Base-by-base conservation (phyloP, 1,284 basidiomycete genomes). In the Meira nashicola region DNA sequence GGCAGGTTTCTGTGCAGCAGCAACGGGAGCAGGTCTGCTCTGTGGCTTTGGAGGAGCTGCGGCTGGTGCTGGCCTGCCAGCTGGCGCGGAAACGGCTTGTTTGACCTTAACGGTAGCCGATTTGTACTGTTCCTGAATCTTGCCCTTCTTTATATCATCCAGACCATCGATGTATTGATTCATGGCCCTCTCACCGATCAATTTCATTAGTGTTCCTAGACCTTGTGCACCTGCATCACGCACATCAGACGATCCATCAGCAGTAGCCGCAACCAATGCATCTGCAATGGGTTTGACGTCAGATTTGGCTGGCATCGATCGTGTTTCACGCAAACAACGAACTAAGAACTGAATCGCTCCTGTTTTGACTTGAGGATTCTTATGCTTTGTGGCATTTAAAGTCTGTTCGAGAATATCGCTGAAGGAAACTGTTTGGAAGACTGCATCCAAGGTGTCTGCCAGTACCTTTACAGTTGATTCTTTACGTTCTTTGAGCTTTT, bases 351-450 rank as follows among this genome's bases (percentile, higher is more conserved):
- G 90, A 66, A 96, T 82, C 0, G 92, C 88, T 14, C 92, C 90
- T 78, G 95, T 91, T 77, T 95, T 95, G 47, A 97, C 90, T 78
- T 95, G 91, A 0, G 95, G 95, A 76, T 97, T 98, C 82, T 98
- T 98, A 64, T 89, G 88, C 70, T 87, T 86, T 23, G 92, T 80
- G 0, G 87, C 86, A 2, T 86, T 83, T 28, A 90, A 82, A 48
- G 94, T 82, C 73, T 97, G 91, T 23, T 92, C 88, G 56, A 92
- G 83, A 50, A 95, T 85, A 57, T 96, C 93, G 17, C 85, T 79
- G 6, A 98, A 81, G 1, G 87, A 57, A 59, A 70, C 92, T 33
- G 89, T 89, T 11, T 83, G 77, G 75, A 94, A 96, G 50, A 95
- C 83, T 4, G 91, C 92, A 81, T 99, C 93, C 48, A 99, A 80